Percentiles rank a stretch among this genome's conserved stretches.
phyloP scores from a whole-genome alignment of 148 eudicot species.

The Tetragonia tetragonoides region DNA sequence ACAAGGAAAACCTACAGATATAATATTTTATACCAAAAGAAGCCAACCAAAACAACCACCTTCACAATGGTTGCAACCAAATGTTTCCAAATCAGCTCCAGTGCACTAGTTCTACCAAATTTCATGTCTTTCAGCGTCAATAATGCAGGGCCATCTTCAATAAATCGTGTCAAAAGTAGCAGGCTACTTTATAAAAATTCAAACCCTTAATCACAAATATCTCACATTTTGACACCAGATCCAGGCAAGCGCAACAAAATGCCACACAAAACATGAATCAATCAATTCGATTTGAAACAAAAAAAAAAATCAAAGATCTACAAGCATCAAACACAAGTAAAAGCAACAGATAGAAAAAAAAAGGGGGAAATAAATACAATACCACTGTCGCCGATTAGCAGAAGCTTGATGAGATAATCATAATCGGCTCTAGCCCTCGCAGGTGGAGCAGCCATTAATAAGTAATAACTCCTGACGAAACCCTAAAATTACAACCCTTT shows the following conservation, averaged over 20 bases:
- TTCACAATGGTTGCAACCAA: background rate
- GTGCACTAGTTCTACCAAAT: background rate
- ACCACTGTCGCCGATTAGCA: slow-evolving; percentile 93
- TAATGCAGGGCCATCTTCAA: background rate
- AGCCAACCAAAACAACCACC: background rate
- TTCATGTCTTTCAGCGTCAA: background rate
- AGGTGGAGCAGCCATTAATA: slow-evolving; percentile 92
- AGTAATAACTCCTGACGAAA: slow-evolving; percentile 16
- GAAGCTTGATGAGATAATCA: slow-evolving; percentile 90
- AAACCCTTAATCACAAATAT: background rate
- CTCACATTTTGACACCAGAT: slow-evolving; percentile 12
- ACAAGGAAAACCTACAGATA: background rate
- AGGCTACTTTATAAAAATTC: background rate
- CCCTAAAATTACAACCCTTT: slow-evolving; percentile 14
- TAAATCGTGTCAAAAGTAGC: too few relatives aligned
- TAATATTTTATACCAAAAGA: background rate
- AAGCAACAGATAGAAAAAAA: background rate
- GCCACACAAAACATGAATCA: background rate
- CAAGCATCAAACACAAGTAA: background rate
- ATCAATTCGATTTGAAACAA: background rate
- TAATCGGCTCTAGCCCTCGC: slow-evolving; percentile 92
- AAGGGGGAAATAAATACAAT: slow-evolving; percentile 5
- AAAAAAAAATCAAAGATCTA: slow-evolving; percentile 17
- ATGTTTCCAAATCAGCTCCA: background rate
- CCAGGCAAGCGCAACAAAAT: background rate